Conservation (phyloP, 768 basidiomycete genomes). For the Trametes villosa region DNA sequence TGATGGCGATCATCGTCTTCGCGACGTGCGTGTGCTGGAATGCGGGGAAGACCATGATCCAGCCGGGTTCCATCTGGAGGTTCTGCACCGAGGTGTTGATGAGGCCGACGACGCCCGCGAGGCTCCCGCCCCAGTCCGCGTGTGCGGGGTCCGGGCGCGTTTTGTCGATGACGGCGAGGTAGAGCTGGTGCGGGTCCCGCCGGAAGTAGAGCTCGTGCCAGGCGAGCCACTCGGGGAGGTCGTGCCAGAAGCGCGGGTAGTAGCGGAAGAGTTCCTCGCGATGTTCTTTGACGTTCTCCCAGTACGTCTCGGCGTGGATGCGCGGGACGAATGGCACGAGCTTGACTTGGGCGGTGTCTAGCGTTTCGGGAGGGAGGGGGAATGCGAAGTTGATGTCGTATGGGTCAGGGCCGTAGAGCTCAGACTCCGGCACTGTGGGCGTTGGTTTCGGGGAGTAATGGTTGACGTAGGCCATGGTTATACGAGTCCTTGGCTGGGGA, state of each 20-base stretch:
- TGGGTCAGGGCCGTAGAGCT: constrained; percentile 20
- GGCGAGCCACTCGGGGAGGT: constrained; percentile 28
- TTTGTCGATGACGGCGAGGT: constrained; percentile 48
- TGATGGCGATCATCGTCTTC: constrained; percentile 43
- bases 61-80: constrained; percentile 44
- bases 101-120: constrained; percentile 48
- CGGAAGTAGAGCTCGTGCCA: constrained; percentile 24
- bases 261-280: constrained; percentile 37
- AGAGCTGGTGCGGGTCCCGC: constrained; percentile 15
- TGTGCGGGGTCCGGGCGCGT: constrained; percentile 34
- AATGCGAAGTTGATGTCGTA: constrained; percentile 39
- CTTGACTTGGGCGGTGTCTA: constrained; percentile 43
- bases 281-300: constrained; percentile 29
- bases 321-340: constrained; percentile 46
- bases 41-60: constrained; percentile 40
- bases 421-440: constrained; percentile 5
- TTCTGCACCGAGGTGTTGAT: constrained; percentile 35
- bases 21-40: constrained; percentile 51
- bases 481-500: background rate
- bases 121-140: constrained; percentile 34
- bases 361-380: constrained; percentile 36
- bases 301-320: constrained; percentile 39
- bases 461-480: constrained; percentile 18
- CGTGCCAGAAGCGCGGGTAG: constrained; percentile 35
- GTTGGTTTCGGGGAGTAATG: background rate